Percentiles rank a stretch among this genome's conserved stretches.
These are phyloP conservation scores for Hymenoscyphus fraxineus DNA, from an alignment of 2,329 filamentous ascomycete genomes.

Conservation along the genomic window DNA sequence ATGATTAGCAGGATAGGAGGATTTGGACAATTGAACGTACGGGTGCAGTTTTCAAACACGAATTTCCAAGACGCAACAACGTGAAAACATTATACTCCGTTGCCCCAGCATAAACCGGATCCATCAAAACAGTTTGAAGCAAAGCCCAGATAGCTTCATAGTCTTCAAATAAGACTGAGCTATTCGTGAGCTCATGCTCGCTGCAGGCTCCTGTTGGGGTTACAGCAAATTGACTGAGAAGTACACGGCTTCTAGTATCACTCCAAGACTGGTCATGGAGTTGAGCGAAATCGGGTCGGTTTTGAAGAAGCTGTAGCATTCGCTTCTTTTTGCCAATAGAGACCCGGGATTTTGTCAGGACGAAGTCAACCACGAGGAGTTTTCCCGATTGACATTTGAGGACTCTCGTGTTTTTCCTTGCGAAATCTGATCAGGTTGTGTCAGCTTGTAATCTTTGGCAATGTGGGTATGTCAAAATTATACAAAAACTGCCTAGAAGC, in stretches of 20 bases:
- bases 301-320: conserved; percentile 19
- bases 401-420: conserved; percentile 15
- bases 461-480: no score
- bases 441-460: not conserved
- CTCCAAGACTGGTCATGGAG: conserved; percentile 19
- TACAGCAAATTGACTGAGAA: conserved; percentile 12
- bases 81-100: conserved; percentile 26
- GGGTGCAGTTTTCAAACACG: conserved; percentile 11
- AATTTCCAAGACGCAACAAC: conserved; percentile 21
- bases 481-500: no score
- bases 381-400: conserved; percentile 13
- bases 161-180: conserved; percentile 10
- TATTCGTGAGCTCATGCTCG: not conserved
- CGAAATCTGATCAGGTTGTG: conserved; percentile 13
- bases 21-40: conserved; percentile 11
- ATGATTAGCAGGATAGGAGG: not conserved
- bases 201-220: not conserved
- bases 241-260: conserved; percentile 9
- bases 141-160: conserved; percentile 24
- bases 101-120: conserved; percentile 15
- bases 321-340: conserved; percentile 20
- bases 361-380: conserved; percentile 19
- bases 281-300: conserved; percentile 15
- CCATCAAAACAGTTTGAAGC: conserved; percentile 24
- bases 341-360: conserved; percentile 21